Percentiles rank a stretch among this genome's conserved stretches.
Evolutionary conservation across 208 protist genomes (phyloP).

Genomic region (Crithidia acanthocephali): DNA sequence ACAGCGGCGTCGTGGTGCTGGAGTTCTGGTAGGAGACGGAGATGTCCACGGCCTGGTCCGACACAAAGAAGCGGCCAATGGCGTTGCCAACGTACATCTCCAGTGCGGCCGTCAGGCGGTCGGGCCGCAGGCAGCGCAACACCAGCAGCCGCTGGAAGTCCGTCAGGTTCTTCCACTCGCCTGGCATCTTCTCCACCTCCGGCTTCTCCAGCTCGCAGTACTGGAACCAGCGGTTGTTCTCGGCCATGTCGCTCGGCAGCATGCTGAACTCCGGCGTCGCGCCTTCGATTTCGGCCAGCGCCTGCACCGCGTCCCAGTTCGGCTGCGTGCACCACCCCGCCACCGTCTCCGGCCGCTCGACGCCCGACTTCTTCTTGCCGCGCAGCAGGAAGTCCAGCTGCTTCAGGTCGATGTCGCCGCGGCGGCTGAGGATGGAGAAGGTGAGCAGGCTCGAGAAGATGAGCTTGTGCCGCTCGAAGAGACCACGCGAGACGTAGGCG

Average conservation of each 20-base stretch:
- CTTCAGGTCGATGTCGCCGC: constrained; percentile 82
- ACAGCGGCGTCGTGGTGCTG: constrained; percentile 95
- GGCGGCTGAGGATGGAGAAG: constrained; percentile 92
- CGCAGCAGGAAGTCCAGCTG: constrained; percentile 96
- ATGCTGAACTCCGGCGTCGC: constrained; percentile 87
- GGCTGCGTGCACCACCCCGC: constrained; percentile 92
- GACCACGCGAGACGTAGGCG: constrained; percentile 96
- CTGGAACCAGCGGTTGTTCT: constrained; percentile 93
- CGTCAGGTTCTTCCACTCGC: constrained; percentile 96
- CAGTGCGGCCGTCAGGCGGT: constrained; percentile 96
- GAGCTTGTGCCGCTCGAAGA: constrained; percentile 99
- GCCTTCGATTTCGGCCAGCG: constrained; percentile 91
- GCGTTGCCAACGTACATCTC: constrained; percentile 92
- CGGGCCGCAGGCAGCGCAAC: constrained; percentile 96
- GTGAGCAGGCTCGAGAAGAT: constrained; percentile 97
- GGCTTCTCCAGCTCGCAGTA: constrained; percentile 94
- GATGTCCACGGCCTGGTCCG: constrained; percentile 95
- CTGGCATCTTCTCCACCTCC: constrained; percentile 92
- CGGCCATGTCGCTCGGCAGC: constrained; percentile 89
- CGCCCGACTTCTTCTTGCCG: constrained; percentile 89
- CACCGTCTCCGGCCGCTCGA: constrained; percentile 89
- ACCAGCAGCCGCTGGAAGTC: constrained; percentile 97
- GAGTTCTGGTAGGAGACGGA: constrained; percentile 95
- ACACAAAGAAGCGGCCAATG: constrained; percentile 96
- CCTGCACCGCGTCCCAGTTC: constrained; percentile 93